Conservation (phyloP, 768 basidiomycete species). For the Tephrocybe sp. region DNA sequence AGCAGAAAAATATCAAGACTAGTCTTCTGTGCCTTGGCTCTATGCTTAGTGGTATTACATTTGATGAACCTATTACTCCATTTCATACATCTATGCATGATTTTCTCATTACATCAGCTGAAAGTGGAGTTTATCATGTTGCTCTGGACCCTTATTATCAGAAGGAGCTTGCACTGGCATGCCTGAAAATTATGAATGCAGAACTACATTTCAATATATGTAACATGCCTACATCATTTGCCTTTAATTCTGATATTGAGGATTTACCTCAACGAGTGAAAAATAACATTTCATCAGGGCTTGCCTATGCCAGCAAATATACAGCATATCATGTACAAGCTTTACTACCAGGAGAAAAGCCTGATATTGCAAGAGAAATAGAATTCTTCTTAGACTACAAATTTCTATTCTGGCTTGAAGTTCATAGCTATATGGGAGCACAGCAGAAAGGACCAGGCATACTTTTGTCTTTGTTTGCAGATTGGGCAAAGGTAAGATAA, state of each 20-base stretch:
- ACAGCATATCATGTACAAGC: slow-evolving; percentile 10
- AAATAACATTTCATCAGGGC: not conserved
- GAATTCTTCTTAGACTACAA: slow-evolving; percentile 1
- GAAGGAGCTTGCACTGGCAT: not conserved
- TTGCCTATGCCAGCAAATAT: slow-evolving; percentile 10
- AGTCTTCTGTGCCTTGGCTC: not conserved
- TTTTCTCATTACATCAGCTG: not conserved
- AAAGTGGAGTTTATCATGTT: not conserved
- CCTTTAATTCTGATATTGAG: slow-evolving; percentile 1
- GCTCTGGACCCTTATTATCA: not conserved
- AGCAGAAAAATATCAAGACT: not conserved
- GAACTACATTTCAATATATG: slow-evolving; percentile 17
- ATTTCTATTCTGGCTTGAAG: not conserved
- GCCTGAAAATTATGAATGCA: slow-evolving; percentile 7
- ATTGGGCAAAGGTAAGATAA: not conserved
- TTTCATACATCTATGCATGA: not conserved
- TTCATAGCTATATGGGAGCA: not conserved
- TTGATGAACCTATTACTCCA: not conserved
- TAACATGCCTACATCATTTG: slow-evolving; percentile 8
- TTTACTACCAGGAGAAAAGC: too few relatives aligned
- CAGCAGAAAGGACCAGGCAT: not conserved
- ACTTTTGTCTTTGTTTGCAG: not conserved
- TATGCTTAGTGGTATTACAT: not conserved
- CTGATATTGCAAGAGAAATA: not conserved
- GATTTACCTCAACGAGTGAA: not conserved